Evolutionary conservation across 805 yeast genomes (phyloP), one percentile per base, ranked within the genome.

Genomic region (Candida pseudoglaebosa): DNA sequence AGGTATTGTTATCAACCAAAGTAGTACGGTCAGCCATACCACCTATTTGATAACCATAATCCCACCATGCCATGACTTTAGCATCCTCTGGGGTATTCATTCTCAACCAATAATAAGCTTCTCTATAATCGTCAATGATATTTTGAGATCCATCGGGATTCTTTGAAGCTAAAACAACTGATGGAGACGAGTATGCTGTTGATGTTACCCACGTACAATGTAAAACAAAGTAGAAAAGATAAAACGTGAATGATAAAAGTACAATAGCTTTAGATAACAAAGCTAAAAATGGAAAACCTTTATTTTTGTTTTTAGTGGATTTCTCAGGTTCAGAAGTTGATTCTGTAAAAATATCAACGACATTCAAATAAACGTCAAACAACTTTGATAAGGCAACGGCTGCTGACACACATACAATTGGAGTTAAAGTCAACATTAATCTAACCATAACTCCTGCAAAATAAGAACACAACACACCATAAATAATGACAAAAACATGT

Each of bases 1-100:
- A 93, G 8, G 99, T 93, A 68, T 93, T 93, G 76, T 93, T 93
- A 64, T 93, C 99, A 28, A 95, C 99, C 51, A 93, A 73, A 4
- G 99, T 93, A 47, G 98, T 91, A 58, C 99, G 80, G 66, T 93
- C 99, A 33, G 99, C 99, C 98, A 93, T 93, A 46, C 99, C 99
- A 53, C 99, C 99, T 55, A 93, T 93, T 71, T 93, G 99, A 65
- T 93, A 93, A 39, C 99, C 99, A 58, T 95, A 95, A 71, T 95
- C 99, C 99, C 99, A 93, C 99, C 99, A 93, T 8, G 97, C 83
- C 84, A 95, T 88, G 44, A 93, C 84, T 62, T 86, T 90, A 24
- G 97, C 85, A 59, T 93, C 98, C 60, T 93, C 96, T 3, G 85
- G 80, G 1, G 99, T 93, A 68, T 93, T 93, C 96, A 91, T 90